A percentile compares a stretch with the other conserved stretches of the same genome.
Conservation (phyloP, 2,329 filamentous ascomycete genomes). For the Aspergillus sp. region DNA sequence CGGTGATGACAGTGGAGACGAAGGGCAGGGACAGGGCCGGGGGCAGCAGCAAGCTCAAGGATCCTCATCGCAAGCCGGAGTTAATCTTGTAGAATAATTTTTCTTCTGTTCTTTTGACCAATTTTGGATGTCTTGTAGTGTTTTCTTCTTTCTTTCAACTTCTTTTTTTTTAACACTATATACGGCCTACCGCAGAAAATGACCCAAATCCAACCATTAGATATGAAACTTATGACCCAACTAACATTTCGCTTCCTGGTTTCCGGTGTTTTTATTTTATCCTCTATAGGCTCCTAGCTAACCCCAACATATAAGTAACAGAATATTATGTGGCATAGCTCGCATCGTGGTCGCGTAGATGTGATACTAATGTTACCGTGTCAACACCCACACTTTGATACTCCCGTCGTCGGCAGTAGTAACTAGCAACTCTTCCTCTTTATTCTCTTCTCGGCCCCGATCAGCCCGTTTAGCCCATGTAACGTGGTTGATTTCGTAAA, state of each 20-base stretch:
- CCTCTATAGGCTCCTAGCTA: background rate
- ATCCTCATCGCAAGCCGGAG: slow-evolving; percentile 7
- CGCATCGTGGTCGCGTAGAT: too few species aligned
- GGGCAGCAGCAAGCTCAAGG: slow-evolving; percentile 11
- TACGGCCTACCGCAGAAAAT: background rate
- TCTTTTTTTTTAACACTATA: slow-evolving; percentile 1
- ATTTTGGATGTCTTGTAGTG: slow-evolving; percentile 7
- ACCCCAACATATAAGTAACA: too few species aligned
- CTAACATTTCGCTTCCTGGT: background rate
- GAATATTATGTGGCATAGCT: too few species aligned
- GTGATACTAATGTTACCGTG: slow-evolving; percentile 9
- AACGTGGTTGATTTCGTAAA: slow-evolving; percentile 92
- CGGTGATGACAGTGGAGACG: slow-evolving; percentile 47
- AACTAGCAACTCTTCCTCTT: slow-evolving; percentile 77
- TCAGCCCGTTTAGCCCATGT: slow-evolving; percentile 83
- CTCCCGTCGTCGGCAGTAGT: slow-evolving; percentile 91
- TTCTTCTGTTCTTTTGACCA: background rate
- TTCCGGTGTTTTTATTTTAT: background rate
- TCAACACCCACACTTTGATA: slow-evolving; percentile 76
- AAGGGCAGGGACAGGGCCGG: slow-evolving; percentile 15
- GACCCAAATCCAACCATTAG: slow-evolving; percentile 1
- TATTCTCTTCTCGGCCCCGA: slow-evolving; percentile 50
- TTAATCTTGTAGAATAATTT: slow-evolving; percentile 7
- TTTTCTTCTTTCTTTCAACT: background rate
- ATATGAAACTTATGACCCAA: slow-evolving; percentile 11